Evolutionary conservation across 2,329 filamentous ascomycete species (phyloP), one percentile per base, ranked within the genome.

Genomic region (Colletotrichum liaoningense): DNA sequence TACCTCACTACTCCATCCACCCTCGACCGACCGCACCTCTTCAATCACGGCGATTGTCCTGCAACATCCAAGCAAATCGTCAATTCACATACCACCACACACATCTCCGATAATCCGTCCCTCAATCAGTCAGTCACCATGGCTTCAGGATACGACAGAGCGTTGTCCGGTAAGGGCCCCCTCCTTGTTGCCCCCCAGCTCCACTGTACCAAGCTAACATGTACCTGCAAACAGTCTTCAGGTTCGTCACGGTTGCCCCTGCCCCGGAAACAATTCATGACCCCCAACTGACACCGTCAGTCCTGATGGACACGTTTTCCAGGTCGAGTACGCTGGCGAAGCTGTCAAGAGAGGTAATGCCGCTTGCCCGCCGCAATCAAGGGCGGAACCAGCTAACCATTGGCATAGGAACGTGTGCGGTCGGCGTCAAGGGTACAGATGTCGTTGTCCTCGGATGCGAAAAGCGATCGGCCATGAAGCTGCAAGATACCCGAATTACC

Each of bases 271-370:
- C 75, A n/a, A 55, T 63, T 56, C 54, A 38, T 55, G 28, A 42
- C 65, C 66, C 72, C 33, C 38, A 76, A 79, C 87, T 92, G 84
- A 93, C 82, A 52, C n/a, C 60, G 71, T 62, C 81, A 98, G 96
- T 91, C 97, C 97, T 81, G 97, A 99, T 87, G 97, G 97, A 86
- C 97, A 99, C 88, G 97, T 99, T 80, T 99, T 99, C 88, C 97
- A 99, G 86, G 97, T 99, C 81, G 97, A 99, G 90, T 99, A 99
- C 90, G 97, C 97, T 69, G 93, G 97, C 78, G 97, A 99, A 87
- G 97, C 97, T 78, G 97, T 99, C 78, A 99, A 99, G 90, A 88
- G 97, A 95, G 97, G 96, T 97, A 87, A 73, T 82, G 79, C 59
- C 38, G 69, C 30, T 46, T 55, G 60, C 75, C 72, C 72, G 55